Conservation (phyloP, 345 rosid species). For the Eucalyptus sp. region DNA sequence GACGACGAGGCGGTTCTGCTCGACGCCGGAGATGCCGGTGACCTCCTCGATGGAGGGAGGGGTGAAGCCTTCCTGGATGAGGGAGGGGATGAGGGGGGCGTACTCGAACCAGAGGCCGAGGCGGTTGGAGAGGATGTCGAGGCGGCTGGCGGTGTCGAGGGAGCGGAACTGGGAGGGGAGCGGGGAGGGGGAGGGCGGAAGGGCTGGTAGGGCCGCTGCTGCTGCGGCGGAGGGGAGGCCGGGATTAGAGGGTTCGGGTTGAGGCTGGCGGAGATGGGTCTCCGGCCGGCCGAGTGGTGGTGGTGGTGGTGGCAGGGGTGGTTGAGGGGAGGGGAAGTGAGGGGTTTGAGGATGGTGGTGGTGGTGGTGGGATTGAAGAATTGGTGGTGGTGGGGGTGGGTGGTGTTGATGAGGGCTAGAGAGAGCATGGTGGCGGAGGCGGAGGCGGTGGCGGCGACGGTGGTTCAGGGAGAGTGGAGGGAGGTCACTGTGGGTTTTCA, state of each 20-base stretch:
- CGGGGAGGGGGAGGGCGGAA: constrained; percentile 93
- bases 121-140: constrained; percentile 67
- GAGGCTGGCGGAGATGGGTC: neutral
- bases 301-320: neutral
- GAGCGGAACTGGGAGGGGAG: constrained; percentile 51
- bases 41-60: constrained; percentile 58
- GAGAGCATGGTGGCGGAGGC: neutral
- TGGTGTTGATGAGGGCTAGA: neutral
- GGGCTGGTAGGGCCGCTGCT: constrained; percentile 46
- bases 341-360: neutral
- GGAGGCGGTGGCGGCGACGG: neutral
- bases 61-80: constrained; percentile 68
- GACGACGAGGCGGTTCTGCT: constrained; percentile 75
- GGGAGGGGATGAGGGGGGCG: constrained; percentile 72
- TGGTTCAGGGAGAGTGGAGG: neutral
- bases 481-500: neutral
- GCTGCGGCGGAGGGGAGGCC: neutral
- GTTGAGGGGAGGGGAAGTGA: neutral
- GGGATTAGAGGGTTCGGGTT: neutral
- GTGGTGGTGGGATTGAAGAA: neutral
- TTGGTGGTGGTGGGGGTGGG: neutral
- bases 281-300: neutral
- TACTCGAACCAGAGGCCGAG: constrained; percentile 82
- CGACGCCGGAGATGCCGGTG: constrained; percentile 75
- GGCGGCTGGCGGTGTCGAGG: constrained; percentile 50